phyloP scores from a whole-genome alignment of 805 yeast species.

The Sugiyamaella lignohabitans region DNA sequence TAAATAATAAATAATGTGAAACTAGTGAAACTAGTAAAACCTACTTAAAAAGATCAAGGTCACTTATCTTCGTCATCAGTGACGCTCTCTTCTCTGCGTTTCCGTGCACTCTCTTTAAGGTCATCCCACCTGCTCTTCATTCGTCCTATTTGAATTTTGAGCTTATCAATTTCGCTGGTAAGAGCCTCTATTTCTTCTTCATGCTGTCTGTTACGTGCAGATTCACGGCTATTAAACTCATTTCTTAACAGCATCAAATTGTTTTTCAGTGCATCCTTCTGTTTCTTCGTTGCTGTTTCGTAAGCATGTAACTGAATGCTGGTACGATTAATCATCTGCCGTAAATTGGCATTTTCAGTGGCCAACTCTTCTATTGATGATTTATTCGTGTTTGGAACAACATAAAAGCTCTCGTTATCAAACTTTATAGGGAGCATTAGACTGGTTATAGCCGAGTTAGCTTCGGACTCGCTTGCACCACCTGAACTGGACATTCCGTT shows the following conservation, averaged over 20 bases:
- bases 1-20: too few species aligned
- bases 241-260: slow-evolving; percentile 30
- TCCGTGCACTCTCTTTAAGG: slow-evolving; percentile 57
- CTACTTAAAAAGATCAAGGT: neutral
- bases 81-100: slow-evolving; percentile 33
- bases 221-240: slow-evolving; percentile 38
- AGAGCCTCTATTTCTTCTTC: slow-evolving; percentile 35
- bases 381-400: slow-evolving; percentile 30
- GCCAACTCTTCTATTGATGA: slow-evolving; percentile 30
- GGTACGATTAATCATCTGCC: slow-evolving; percentile 24
- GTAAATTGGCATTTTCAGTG: slow-evolving; percentile 31
- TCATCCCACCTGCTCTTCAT: slow-evolving; percentile 61
- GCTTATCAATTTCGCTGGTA: slow-evolving; percentile 37
- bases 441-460: neutral
- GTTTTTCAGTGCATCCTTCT: slow-evolving; percentile 27
- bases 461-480: neutral
- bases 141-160: slow-evolving; percentile 45
- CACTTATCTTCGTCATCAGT: slow-evolving; percentile 5
- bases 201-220: slow-evolving; percentile 31
- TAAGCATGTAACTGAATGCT: slow-evolving; percentile 23
- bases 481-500: neutral
- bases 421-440: slow-evolving; percentile 3
- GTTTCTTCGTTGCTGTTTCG: slow-evolving; percentile 27
- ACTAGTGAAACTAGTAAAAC: too few species aligned
- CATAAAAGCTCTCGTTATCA: slow-evolving; percentile 28